Evolutionary conservation across 768 basidiomycete species (phyloP).

Genomic region (Tephrocybe sp.): DNA sequence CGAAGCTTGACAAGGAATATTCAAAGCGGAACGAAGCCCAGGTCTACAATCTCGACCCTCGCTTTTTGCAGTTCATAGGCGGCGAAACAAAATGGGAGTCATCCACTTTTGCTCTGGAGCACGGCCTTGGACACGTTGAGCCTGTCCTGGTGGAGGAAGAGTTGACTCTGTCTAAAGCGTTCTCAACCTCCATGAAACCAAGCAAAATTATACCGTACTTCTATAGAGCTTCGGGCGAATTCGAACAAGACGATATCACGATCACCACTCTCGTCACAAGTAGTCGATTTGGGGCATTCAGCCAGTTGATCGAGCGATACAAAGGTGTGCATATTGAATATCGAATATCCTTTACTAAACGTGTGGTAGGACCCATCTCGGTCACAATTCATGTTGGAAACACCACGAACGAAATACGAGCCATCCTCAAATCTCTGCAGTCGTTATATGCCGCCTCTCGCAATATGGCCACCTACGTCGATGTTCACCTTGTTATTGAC

Average conservation of each 20-base stretch:
- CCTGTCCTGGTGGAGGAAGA: constrained; percentile 43
- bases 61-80: constrained; percentile 12
- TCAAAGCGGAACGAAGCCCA: constrained; percentile 7
- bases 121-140: constrained; percentile 32
- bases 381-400: constrained; percentile 77
- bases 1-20: constrained; percentile 10
- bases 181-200: constrained; percentile 68
- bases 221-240: constrained; percentile 60
- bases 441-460: constrained; percentile 66
- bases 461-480: constrained; percentile 67
- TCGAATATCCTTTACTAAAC: not conserved
- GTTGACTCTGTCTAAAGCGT: constrained; percentile 67
- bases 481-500: constrained; percentile 85
- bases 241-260: constrained; percentile 71
- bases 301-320: constrained; percentile 73
- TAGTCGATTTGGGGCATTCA: constrained; percentile 73
- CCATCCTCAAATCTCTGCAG: constrained; percentile 62
- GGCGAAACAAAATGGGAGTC: constrained; percentile 31
- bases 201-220: constrained; percentile 81
- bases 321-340: constrained; percentile 44
- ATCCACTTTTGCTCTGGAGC: constrained; percentile 30
- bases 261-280: constrained; percentile 84
- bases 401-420: constrained; percentile 41
- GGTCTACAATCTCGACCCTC: constrained; percentile 14
- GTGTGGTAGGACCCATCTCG: constrained; percentile 71